Evolutionary conservation across 208 protist genomes (phyloP), one percentile per base, ranked within the genome.

Genomic region (Leptomonas seymouri): DNA sequence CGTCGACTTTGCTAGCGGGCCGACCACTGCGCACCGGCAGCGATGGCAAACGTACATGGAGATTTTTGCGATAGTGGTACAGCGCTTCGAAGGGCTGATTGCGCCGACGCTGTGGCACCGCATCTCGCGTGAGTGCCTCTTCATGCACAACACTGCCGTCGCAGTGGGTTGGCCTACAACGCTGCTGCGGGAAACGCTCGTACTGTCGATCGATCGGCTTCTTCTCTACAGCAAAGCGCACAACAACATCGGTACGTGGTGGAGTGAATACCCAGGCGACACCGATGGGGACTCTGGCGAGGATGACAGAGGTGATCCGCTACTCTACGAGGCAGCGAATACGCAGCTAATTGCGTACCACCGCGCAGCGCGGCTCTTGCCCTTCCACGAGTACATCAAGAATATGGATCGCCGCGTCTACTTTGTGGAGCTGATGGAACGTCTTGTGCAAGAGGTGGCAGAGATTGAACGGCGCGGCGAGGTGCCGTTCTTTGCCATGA

Each of bases 191-290:
- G 34, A 54, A 1, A 30, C 39, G 11, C 46, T 72, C 0, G 27
- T 39, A 14, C 39, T 59, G 12, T 7, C 64, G 2, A 25, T 67
- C 15, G 46, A 64, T 28, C 30, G 20, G 1, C 41, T 77, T 41
- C 59, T 79, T 28, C 36, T 45, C n/a, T 84, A 74, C 56, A 67
- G 44, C 34, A 44, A 71, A 57, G 31, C 30, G 41, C 68, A 72
- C 36, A 30, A 63, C 30, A 80, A 84, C 54, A 53, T 39, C 45
- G 78, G 78, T 12, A 25, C 3, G 39, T 83, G 78, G 71, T 3
- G 51, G 16, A 0, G 46, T 8, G 8, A 6, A 16, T 4, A 16
- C 44, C 3, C 20, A n/a, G 44, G 44, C 18, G 44, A n/a, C 7
- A 16, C 6, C n/a, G 39, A 39, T 9, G 60, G n/a, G 1, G 16